phyloP scores from a whole-genome alignment of 345 rosid genomes.

The Acer campestre region DNA sequence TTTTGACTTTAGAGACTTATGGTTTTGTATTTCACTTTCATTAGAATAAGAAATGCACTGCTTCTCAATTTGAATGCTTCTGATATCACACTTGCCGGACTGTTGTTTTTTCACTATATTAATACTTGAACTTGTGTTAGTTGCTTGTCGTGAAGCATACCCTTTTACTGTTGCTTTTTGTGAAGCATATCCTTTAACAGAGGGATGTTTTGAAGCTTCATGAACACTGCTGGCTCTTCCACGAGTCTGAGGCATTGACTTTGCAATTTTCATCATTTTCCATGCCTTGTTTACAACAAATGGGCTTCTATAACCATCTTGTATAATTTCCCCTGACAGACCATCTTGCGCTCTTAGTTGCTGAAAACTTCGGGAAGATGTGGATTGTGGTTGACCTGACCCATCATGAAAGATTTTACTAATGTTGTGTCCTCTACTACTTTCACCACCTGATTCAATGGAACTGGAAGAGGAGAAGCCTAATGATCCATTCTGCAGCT shows the following conservation, averaged over 20 bases:
- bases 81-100: constrained; percentile 14
- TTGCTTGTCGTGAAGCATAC: constrained; percentile 25
- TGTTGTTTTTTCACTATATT: constrained; percentile 16
- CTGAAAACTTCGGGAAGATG: constrained; percentile 25
- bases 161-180: constrained; percentile 18
- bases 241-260: constrained; percentile 29
- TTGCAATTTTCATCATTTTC: constrained; percentile 65
- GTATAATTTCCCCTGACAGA: not conserved
- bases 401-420: not conserved
- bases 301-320: constrained; percentile 11
- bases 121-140: constrained; percentile 11
- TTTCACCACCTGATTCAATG: constrained; percentile 19
- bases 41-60: not conserved
- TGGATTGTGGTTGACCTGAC: constrained; percentile 23
- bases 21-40: constrained; percentile 19
- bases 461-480: constrained; percentile 37
- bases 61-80: constrained; percentile 16
- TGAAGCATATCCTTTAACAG: constrained; percentile 22
- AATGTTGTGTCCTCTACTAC: constrained; percentile 6
- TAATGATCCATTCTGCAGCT: constrained; percentile 45
- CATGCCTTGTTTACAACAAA: constrained; percentile 52
- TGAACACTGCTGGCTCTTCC: constrained; percentile 13
- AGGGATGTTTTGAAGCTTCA: constrained; percentile 18
- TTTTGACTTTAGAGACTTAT: constrained; percentile 13
- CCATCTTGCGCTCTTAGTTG: constrained; percentile 13